Evolutionary conservation across 306 rosid species (phyloP), one percentile per base, ranked within the genome.

Genomic region (Bauhinia variegata): DNA sequence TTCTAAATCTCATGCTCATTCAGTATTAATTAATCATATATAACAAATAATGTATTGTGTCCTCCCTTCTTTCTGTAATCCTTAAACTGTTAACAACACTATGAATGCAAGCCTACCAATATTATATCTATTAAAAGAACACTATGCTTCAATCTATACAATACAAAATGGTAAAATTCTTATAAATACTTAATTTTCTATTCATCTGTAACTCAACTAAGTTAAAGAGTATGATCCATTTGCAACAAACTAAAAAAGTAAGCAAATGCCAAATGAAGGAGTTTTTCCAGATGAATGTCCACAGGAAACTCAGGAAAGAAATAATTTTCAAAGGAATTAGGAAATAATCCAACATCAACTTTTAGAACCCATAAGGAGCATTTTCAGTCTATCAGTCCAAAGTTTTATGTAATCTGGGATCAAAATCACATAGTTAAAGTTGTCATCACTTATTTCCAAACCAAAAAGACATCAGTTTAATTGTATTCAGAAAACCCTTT

Each of bases 241-340:
- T 23, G 28, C 28, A 23, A 2, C 28, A 23, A 23, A 23, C 28
- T 11, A 54, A 23, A 62, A 62, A 6, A 9, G 39, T n/a, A 43
- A n/a, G n/a, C 19, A 63, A 63, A 63, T 49, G 32, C 8, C 19
- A 63, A 63, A 63, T 49, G 32, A 48, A 63, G 33, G 33, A 11
- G 11, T 53, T 23, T 53, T 15, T 11, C 16, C 11, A 23, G 28
- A 23, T 23, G 28, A 23, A 23, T 23, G 28, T 23, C 28, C 28
- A 23, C 28, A 23, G 28, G 28, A 23, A 1, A 23, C 28, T 23
- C 28, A 23, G 28, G 2, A 23, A 23, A 23, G 2, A 23, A 1
- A 23, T 1, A 23, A 23, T 23, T 23, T 23, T 23, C 28, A 2
- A 23, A 23, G 2, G 28, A 23, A 23, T 1, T 23, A 23, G 28